phyloP scores from a whole-genome alignment of 495 filamentous ascomycete species.

The Hypoxylon fragiforme region DNA sequence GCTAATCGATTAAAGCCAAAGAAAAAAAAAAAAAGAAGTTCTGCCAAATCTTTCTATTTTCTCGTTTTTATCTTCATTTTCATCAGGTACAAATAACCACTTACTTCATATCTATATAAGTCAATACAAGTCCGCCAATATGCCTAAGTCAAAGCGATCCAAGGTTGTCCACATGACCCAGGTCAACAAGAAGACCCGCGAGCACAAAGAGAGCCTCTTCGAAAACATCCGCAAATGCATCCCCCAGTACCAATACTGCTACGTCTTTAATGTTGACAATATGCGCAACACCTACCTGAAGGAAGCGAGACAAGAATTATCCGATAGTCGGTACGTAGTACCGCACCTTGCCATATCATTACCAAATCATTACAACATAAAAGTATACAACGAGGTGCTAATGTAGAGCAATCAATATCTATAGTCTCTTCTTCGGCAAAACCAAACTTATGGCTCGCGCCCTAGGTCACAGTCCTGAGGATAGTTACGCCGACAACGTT shows the following conservation, averaged over 20 bases:
- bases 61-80: too few relatives aligned
- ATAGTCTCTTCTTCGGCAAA: slow-evolving; percentile 98
- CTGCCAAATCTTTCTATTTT: too few relatives aligned
- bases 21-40: not conserved
- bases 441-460: slow-evolving; percentile 97
- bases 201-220: slow-evolving; percentile 85
- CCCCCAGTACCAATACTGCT: slow-evolving; percentile 83
- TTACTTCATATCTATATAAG: too few relatives aligned
- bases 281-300: slow-evolving; percentile 99
- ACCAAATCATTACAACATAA: slow-evolving; percentile 1
- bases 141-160: slow-evolving; percentile 95
- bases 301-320: slow-evolving; percentile 80
- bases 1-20: not conserved
- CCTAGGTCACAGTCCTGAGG: slow-evolving; percentile 72
- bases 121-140: too few relatives aligned
- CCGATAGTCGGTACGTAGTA: slow-evolving; percentile 73
- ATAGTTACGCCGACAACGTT: slow-evolving; percentile 75
- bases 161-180: slow-evolving; percentile 86
- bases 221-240: slow-evolving; percentile 83
- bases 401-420: too few relatives aligned
- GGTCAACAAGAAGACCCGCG: slow-evolving; percentile 85
- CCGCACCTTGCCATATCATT: not conserved
- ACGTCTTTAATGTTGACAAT: slow-evolving; percentile 92
- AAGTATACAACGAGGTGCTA: too few relatives aligned
- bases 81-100: too few relatives aligned